Base-by-base conservation (phyloP, 2,329 filamentous ascomycete species). In the Septoria petroselini region DNA sequence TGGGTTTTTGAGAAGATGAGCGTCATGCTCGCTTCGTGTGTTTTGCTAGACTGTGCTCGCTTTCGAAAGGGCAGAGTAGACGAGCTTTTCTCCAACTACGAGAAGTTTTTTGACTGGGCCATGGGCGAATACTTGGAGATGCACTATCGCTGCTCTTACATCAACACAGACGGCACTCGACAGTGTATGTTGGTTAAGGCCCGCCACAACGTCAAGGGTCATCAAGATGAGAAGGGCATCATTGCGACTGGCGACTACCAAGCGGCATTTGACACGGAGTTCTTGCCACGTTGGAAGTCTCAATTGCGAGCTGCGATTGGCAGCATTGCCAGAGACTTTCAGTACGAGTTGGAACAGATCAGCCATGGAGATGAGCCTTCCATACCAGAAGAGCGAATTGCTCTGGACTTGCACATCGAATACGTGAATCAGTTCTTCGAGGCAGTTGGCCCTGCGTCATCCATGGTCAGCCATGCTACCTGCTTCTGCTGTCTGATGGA, bases 1-100 rank as follows among this genome's bases (percentile, higher is more conserved):
- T 62, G 62, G 60, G 67, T 78, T 18, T 77, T 77, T 51, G 58
- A 69, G 30, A 65, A 72, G 31, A 58, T 79, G 11, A 73, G 72
- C 34, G 68, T 65, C 6, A 71, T 79, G 71, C 68, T 78, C 14
- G 73, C 75, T 7, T 77, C 75, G 0, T 77, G 76, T 51, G 73
- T 79, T 11, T 66, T 78, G 60, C 62, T 78, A 1, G 74, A 78
- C 41, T 71, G 67, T 51, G 69, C 66, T 7, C 65, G 72, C 37
- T 68, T 70, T 50, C 58, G 65, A 5, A 67, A 67, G 60, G 70
- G 70, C 14, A 54, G 59, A 35, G 62, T 68, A 43, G 59, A 67
- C 9, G 57, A 69, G 42, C 63, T 75, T 17, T 71, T 74, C 52
- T 58, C 62, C 2, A 65, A 68, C 38, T 76, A 76, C 54, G 59